phyloP scores from a whole-genome alignment of 2,329 filamentous ascomycete genomes.

The Ceratocystis papillata region DNA sequence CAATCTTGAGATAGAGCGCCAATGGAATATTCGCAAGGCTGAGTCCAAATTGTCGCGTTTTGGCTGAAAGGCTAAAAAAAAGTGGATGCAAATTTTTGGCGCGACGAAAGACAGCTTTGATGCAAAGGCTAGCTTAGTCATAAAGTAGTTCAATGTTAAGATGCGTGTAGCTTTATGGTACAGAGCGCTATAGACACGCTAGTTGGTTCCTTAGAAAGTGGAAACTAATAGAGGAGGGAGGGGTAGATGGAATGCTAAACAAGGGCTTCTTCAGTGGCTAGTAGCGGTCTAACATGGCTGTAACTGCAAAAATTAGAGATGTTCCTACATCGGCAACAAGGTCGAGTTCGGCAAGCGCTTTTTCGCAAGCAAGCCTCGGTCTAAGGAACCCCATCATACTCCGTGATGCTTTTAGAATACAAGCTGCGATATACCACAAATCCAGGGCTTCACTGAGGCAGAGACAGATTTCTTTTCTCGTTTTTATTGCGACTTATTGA shows the following conservation, averaged over 20 bases:
- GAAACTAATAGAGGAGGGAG: neutral
- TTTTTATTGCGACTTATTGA: neutral
- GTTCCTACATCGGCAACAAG: conserved; percentile 21
- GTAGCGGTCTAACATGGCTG: conserved; percentile 22
- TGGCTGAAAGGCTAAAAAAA: conserved; percentile 11
- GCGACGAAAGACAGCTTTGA: conserved; percentile 8
- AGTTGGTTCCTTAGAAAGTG: neutral
- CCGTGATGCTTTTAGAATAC: neutral
- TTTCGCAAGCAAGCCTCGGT: conserved; percentile 20
- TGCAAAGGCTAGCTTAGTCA: conserved; percentile 3
- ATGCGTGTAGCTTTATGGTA: neutral
- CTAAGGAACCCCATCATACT: neutral
- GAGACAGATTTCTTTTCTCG: neutral
- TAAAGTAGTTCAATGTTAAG: neutral
- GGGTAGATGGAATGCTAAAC: neutral
- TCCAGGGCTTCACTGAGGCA: neutral
- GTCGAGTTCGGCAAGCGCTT: conserved; percentile 13
- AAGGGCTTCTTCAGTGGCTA: conserved; percentile 15
- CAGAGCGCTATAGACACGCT: neutral
- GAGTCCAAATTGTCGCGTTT: conserved; percentile 17
- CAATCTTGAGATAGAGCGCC: neutral
- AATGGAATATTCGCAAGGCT: conserved; percentile 16
- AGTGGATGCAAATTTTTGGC: conserved; percentile 14
- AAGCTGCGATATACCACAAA: neutral
- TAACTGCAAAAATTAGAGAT: neutral